Evolutionary conservation across 1,139 yeast species (phyloP).

Genomic region (Lodderomyces margitis): DNA sequence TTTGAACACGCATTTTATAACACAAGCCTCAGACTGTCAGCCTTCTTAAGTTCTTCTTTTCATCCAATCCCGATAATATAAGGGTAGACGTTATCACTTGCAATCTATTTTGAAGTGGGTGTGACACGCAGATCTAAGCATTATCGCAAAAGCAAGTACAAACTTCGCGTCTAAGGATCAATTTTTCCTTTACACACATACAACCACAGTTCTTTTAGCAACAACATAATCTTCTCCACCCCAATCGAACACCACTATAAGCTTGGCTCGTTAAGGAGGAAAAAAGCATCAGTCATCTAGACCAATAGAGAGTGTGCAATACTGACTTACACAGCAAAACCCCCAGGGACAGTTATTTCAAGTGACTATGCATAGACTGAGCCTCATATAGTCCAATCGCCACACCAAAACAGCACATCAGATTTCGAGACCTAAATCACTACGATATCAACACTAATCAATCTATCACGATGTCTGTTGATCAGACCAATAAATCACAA

Average conservation of each 20-base stretch:
- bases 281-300: too few species aligned
- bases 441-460: not conserved
- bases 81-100: too few species aligned
- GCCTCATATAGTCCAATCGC: not conserved
- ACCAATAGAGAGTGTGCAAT: too few species aligned
- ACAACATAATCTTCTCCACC: not conserved
- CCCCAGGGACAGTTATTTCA: not conserved
- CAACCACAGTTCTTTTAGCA: conserved; percentile 1
- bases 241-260: too few species aligned
- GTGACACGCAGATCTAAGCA: not conserved
- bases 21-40: too few species aligned
- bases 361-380: conserved; percentile 1
- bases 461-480: not conserved
- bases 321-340: not conserved
- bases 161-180: conserved; percentile 1
- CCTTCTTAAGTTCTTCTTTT: too few species aligned
- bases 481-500: not conserved
- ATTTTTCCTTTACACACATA: not conserved
- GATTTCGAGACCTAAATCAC: not conserved
- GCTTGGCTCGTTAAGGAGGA: too few species aligned
- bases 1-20: not conserved
- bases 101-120: too few species aligned
- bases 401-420: not conserved
- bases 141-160: not conserved
- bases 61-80: too few species aligned